These are phyloP conservation scores for Nemania bipapillata DNA, from an alignment of 2,329 filamentous ascomycete genomes.

Conservation along the genomic window DNA sequence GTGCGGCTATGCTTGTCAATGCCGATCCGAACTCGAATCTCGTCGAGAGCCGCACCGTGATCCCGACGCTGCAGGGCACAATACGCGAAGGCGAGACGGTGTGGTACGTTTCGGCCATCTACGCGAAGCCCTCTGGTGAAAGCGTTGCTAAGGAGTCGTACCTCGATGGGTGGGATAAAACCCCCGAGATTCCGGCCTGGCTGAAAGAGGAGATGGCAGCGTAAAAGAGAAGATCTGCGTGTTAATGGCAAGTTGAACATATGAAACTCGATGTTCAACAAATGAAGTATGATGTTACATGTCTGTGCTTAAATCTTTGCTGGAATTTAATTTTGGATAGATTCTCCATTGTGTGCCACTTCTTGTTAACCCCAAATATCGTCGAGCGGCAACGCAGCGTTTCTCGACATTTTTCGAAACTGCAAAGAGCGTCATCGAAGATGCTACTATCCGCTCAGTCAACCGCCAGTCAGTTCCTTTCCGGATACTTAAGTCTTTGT, in stretches of 20 bases:
- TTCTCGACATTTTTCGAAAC: neutral
- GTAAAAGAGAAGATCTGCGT: slow-evolving; percentile 14
- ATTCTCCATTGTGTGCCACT: slow-evolving; percentile 1
- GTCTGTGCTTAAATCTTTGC: neutral
- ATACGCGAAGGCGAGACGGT: slow-evolving; percentile 66
- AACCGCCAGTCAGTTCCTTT: too few relatives aligned
- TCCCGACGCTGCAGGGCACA: slow-evolving; percentile 74
- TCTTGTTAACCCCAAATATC: slow-evolving; percentile 18
- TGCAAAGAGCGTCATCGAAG: too few relatives aligned
- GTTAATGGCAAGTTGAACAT: neutral
- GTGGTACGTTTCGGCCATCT: slow-evolving; percentile 78
- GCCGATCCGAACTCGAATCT: slow-evolving; percentile 84
- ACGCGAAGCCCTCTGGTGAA: slow-evolving; percentile 70
- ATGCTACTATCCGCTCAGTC: too few relatives aligned
- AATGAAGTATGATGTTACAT: neutral
- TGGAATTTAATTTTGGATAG: slow-evolving; percentile 17
- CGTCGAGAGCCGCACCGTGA: slow-evolving; percentile 75
- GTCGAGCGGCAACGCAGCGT: slow-evolving; percentile 25
- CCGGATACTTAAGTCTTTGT: too few relatives aligned
- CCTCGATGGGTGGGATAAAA: slow-evolving; percentile 69
- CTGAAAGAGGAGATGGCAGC: slow-evolving; percentile 62
- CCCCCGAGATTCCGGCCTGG: slow-evolving; percentile 70
- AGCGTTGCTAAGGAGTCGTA: slow-evolving; percentile 65
- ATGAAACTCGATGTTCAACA: neutral
- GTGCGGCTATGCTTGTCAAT: slow-evolving; percentile 73